Evolutionary conservation across 257 asterid species (phyloP), one percentile per base, ranked within the genome.

Genomic region (Nicotiana undulata): DNA sequence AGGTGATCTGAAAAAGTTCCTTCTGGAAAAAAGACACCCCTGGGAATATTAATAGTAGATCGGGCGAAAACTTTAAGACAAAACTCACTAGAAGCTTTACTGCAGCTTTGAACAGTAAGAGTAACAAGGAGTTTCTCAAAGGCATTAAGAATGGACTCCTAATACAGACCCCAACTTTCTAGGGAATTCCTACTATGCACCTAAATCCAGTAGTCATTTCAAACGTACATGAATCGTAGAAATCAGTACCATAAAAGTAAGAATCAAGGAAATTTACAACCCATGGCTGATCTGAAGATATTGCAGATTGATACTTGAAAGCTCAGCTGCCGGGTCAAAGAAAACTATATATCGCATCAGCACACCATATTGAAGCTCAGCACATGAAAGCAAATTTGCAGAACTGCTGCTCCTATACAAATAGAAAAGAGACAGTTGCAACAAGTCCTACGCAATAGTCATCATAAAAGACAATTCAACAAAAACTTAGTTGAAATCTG

Each of bases 111-210:
- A 74, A 74, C 61, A 74, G 20, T 28, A n/a, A 15, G 26, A 56
- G 37, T 61, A 49, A 20, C 34, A 44, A 65, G 63, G 29, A 65
- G 31, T 24, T 49, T 44, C 28, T 63, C 26, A n/a, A 37, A 74
- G 52, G 58, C 72, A 37, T 80, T 79, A 67, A 51, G 20, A 75
- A 31, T 49, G 37, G 22, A 58, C 58, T 63, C 66, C 75, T 70
- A 83, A 80, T 84, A 74, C 79, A 74, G 78, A 74, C 61, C 24
- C 16, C 60, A 72, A 72, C 44, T 49, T 74, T 4, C 79, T 72
- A 28, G 44, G 44, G 51, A 49, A 49, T 74, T 46, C 61, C 32
- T 46, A 49, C 79, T 49, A 59, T 74, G 79, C 79, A 74, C 4
- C 79, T 74, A 74, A 4, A 1, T 70, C 34, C 58, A 44, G 0